These are phyloP conservation scores for Hypomontagnella submonticulosa DNA, from an alignment of 495 filamentous ascomycete genomes.

Conservation along the genomic window DNA sequence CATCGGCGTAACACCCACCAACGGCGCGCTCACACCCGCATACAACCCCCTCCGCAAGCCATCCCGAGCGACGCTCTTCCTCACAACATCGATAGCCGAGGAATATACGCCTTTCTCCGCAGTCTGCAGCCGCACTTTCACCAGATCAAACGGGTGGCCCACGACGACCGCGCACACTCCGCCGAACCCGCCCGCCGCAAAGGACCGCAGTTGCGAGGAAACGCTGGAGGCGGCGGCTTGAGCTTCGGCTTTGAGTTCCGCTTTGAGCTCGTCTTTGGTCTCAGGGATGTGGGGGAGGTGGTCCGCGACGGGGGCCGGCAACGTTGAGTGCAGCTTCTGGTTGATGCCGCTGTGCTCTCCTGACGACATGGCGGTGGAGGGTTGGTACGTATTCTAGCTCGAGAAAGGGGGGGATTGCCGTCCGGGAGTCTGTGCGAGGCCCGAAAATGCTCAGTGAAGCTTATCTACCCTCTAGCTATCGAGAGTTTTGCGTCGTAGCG, in stretches of 20 bases:
- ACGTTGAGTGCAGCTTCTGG: slow-evolving; percentile 50
- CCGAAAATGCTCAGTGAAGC: no score
- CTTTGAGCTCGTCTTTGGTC: slow-evolving; percentile 62
- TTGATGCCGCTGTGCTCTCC: slow-evolving; percentile 45
- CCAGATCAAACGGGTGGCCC: slow-evolving; percentile 96
- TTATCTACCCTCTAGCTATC: no score
- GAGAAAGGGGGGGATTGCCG: no score
- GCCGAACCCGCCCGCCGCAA: slow-evolving; percentile 90
- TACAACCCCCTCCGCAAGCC: slow-evolving; percentile 87
- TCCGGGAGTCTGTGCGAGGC: no score
- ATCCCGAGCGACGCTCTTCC: slow-evolving; percentile 86
- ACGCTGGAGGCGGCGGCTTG: slow-evolving; percentile 60
- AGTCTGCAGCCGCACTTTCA: slow-evolving; percentile 97
- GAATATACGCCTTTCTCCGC: slow-evolving; percentile 93
- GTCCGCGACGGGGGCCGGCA: slow-evolving; percentile 54
- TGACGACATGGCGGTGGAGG: slow-evolving; percentile 42
- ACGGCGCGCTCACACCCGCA: slow-evolving; percentile 94
- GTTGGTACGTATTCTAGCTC: background rate
- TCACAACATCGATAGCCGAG: slow-evolving; percentile 90
- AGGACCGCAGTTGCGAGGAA: slow-evolving; percentile 71
- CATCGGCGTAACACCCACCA: slow-evolving; percentile 98
- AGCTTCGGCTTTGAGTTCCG: slow-evolving; percentile 59
- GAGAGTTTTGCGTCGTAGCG: no score
- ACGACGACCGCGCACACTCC: slow-evolving; percentile 93
- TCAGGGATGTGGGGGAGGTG: slow-evolving; percentile 65